Percentiles rank a stretch among this genome's conserved stretches.
These are phyloP conservation scores for Aspergillus fumigatiaffinis DNA, from an alignment of 2,329 filamentous ascomycete genomes.

Conservation along the genomic window DNA sequence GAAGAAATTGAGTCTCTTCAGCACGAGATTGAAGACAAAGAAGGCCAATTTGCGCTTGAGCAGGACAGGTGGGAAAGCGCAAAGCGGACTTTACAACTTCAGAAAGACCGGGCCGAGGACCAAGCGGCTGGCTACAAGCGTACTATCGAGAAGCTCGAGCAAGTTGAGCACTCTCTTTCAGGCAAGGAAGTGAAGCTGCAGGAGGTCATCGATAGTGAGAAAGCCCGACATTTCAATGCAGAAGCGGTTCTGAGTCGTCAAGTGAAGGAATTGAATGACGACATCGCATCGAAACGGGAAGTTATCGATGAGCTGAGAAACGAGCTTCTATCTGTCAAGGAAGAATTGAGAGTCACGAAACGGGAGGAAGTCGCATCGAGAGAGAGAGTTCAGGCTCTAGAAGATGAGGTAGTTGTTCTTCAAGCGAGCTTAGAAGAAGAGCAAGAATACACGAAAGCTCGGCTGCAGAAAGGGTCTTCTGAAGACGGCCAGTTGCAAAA, in stretches of 20 bases:
- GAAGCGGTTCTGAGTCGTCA: conserved; percentile 68
- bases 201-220: conserved; percentile 65
- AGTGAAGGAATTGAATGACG: conserved; percentile 68
- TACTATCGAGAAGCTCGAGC: conserved; percentile 66
- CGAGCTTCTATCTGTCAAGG: conserved; percentile 62
- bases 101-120: conserved; percentile 64
- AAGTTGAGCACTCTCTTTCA: conserved; percentile 63
- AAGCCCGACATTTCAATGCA: conserved; percentile 67
- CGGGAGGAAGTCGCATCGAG: conserved; percentile 59
- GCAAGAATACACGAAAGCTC: conserved; percentile 56
- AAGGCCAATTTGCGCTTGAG: conserved; percentile 66
- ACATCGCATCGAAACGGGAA: conserved; percentile 64
- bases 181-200: conserved; percentile 65
- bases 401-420: conserved; percentile 73
- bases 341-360: conserved; percentile 66
- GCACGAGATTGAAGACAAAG: conserved; percentile 63
- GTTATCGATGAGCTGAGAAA: conserved; percentile 61
- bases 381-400: conserved; percentile 64
- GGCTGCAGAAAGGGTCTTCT: conserved; percentile 55
- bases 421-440: conserved; percentile 64
- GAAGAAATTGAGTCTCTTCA: conserved; percentile 59
- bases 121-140: conserved; percentile 64
- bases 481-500: conserved; percentile 57
- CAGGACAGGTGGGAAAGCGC: conserved; percentile 69
- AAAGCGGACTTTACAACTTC: conserved; percentile 60